Percentiles rank a stretch among this genome's conserved stretches.
Conservation (phyloP, 2,329 filamentous ascomycete genomes). For the Fusarium siculi region DNA sequence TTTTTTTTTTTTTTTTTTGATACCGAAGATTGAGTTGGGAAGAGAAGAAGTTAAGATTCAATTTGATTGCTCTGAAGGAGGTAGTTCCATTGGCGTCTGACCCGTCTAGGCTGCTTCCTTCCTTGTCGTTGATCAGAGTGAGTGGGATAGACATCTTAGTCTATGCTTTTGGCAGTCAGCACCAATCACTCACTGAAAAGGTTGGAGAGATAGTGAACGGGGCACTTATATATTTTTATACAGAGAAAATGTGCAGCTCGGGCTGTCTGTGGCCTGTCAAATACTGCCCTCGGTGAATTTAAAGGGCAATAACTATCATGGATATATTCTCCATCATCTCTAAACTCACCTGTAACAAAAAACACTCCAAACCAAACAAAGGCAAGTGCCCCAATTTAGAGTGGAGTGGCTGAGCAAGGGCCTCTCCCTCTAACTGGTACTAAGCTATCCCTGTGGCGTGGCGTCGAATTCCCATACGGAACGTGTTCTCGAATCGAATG, state of each 20-base stretch:
- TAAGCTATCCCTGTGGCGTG: slow-evolving; percentile 9
- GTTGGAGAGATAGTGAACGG: neutral
- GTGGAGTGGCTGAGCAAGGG: slow-evolving; percentile 34
- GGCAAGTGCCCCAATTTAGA: slow-evolving; percentile 14
- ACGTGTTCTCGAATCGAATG: slow-evolving; percentile 38
- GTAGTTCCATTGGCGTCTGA: neutral
- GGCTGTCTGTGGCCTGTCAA: neutral
- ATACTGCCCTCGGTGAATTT: neutral
- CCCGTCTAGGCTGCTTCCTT: neutral
- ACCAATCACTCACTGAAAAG: neutral
- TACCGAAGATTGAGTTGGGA: neutral
- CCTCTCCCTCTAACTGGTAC: neutral
- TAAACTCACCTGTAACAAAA: slow-evolving; percentile 2
- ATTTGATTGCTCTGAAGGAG: neutral
- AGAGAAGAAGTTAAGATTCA: neutral
- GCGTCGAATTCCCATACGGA: slow-evolving; percentile 32
- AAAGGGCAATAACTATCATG: neutral
- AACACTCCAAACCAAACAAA: slow-evolving; percentile 10
- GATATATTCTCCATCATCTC: neutral
- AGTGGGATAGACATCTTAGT: neutral
- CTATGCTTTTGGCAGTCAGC: neutral
- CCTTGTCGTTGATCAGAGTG: neutral
- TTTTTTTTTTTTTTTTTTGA: neutral
- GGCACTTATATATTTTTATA: too few relatives aligned
- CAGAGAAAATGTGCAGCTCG: too few relatives aligned